phyloP scores from a whole-genome alignment of 2,329 filamentous ascomycete genomes.

The Penicillium expansum region DNA sequence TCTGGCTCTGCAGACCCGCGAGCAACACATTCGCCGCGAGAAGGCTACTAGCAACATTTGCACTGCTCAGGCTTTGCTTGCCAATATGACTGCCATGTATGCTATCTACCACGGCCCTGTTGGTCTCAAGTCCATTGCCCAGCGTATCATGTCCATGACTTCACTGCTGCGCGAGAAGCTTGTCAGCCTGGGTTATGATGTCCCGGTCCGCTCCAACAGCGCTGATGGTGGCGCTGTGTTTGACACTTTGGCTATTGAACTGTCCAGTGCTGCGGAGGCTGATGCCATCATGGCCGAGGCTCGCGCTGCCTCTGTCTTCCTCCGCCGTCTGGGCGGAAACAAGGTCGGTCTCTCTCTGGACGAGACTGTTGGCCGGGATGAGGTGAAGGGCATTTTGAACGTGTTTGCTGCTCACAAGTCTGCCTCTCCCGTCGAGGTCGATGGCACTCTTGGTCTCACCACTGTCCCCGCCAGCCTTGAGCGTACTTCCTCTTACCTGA shows the following conservation, averaged over 20 bases:
- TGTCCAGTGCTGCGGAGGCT: conserved; percentile 52
- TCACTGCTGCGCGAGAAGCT: conserved; percentile 66
- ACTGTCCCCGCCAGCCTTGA: conserved; percentile 56
- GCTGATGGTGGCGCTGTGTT: conserved; percentile 63
- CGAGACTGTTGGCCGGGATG: conserved; percentile 63
- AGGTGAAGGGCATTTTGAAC: conserved; percentile 57
- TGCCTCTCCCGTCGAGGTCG: conserved; percentile 33
- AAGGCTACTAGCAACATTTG: conserved; percentile 98
- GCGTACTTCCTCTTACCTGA: conserved; percentile 73
- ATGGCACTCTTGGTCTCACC: conserved; percentile 39
- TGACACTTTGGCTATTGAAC: conserved; percentile 73
- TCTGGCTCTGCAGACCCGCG: conserved; percentile 83
- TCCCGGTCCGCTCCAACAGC: conserved; percentile 56
- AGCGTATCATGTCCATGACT: conserved; percentile 70
- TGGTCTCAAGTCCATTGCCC: conserved; percentile 78
- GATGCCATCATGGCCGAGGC: conserved; percentile 53
- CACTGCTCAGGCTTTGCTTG: conserved; percentile 87
- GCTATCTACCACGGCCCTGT: conserved; percentile 88
- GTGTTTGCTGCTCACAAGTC: conserved; percentile 51
- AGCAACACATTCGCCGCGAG: conserved; percentile 93
- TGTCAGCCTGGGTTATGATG: conserved; percentile 61
- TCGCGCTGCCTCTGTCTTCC: conserved; percentile 54
- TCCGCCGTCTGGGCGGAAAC: conserved; percentile 60
- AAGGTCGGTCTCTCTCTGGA: conserved; percentile 74
- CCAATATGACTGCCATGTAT: conserved; percentile 95